Base-by-base conservation (phyloP, 768 basidiomycete genomes). In the Russula sp. region DNA sequence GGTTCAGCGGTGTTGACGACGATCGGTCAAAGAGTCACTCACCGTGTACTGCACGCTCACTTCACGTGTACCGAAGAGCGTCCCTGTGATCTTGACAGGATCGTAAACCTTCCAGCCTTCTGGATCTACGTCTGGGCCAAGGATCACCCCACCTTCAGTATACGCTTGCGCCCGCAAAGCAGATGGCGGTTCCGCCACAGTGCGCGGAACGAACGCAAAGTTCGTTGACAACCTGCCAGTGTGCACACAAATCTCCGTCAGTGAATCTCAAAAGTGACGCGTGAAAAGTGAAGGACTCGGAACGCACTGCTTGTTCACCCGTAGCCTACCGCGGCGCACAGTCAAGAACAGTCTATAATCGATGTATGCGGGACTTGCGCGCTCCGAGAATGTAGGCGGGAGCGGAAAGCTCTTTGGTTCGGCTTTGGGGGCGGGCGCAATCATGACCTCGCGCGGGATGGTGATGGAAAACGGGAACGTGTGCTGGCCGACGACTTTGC, bases 291-390 rank as follows among this genome's bases (percentile, higher is more conserved):
- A 34, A 28, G 61, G 46, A 32, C 36, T 36, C 2, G n/a, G 26
- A 1, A 62, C 74, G 32, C 63, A 85, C 84, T 74, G 79, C 61
- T 82, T 78, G 68, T 85, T 80, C 3, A 80, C 77, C 67, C 75
- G 80, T 61, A 86, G 72, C 20, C 77, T 72, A 1, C 80, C 76
- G 24, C 83, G 79, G 68, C 78, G 80, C 36, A 85, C 71, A 1
- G 78, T 84, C 28, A 82, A 80, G 16, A 78, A 71, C 9, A 84
- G 68, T 68, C 77, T 79, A 71, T 86, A 86, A 62, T 85, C 84
- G 58, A 86, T 76, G 65, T 83, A 84, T 18, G 77, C 81, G 1
- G 80, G 79, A 51, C 82, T 81, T 1, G 80, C 82, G 30, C 81
- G 76, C 71, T 86, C 65, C 0, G 61, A 57, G 46, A 68, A 68